A percentile compares a stretch with the other conserved stretches of the same genome.
Conservation (phyloP, 768 basidiomycete species). For the Piloderma croceum region DNA sequence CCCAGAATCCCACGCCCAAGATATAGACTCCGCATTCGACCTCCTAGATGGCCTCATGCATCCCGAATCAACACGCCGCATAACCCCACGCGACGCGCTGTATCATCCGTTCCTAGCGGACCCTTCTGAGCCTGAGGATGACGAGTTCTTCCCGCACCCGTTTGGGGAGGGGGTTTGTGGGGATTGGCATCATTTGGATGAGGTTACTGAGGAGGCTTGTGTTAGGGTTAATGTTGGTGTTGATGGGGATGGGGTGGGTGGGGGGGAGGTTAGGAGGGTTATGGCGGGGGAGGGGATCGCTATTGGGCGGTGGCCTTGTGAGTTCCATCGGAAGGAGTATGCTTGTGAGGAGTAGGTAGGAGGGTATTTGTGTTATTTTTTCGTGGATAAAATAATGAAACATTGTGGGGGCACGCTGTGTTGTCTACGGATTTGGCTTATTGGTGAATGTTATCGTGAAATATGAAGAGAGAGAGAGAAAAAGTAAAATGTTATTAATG, state of each 20-base stretch:
- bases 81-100: conserved; percentile 72
- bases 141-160: conserved; percentile 64
- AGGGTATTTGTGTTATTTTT: no score
- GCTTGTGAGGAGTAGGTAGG: background rate
- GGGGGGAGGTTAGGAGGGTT: conserved; percentile 27
- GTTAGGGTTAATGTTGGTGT: conserved; percentile 40
- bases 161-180: conserved; percentile 65
- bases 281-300: conserved; percentile 49
- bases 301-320: conserved; percentile 56
- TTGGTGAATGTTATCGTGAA: no score
- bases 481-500: conserved; percentile 31
- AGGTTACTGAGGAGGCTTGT: conserved; percentile 48
- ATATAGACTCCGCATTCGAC: conserved; percentile 66
- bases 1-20: conserved; percentile 39
- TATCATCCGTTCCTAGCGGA: conserved; percentile 72
- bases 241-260: conserved; percentile 23
- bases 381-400: no score
- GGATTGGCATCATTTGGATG: conserved; percentile 52
- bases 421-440: no score
- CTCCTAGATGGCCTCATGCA: conserved; percentile 70
- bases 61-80: conserved; percentile 70
- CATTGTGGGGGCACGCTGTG: no score
- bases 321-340: conserved; percentile 39
- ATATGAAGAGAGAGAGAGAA: background rate
- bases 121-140: conserved; percentile 45